A percentile compares a stretch with the other conserved stretches of the same genome.
Evolutionary conservation across 2,329 filamentous ascomycete species (phyloP).

Genomic region (Delphinella strobiligena): DNA sequence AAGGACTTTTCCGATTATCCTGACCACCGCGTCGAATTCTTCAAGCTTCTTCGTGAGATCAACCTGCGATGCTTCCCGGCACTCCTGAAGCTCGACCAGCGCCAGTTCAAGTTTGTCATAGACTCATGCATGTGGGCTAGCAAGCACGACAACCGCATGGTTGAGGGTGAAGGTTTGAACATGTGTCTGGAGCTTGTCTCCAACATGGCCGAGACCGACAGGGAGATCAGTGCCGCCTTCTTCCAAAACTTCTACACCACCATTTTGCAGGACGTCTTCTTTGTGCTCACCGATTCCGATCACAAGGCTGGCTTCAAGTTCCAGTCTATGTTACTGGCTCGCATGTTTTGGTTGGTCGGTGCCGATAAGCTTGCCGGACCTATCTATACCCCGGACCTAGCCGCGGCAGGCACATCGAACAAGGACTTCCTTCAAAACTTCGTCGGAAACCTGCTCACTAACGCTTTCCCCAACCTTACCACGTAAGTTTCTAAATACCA

Average conservation of each 20-base stretch:
- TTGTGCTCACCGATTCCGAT: constrained; percentile 91
- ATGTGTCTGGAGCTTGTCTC: constrained; percentile 97
- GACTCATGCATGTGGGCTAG: constrained; percentile 99
- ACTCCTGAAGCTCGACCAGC: constrained; percentile 82
- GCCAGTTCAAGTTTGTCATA: constrained; percentile 98
- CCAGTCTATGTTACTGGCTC: constrained; percentile 82
- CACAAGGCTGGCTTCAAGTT: constrained; percentile 99
- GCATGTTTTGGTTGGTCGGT: constrained; percentile 94
- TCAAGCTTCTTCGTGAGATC: constrained; percentile 90
- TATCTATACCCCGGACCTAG: constrained; percentile 77
- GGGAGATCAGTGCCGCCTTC: constrained; percentile 78
- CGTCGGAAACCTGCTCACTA: constrained; percentile 71
- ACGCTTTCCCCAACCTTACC: constrained; percentile 87
- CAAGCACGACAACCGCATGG: constrained; percentile 98
- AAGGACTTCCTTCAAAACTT: constrained; percentile 83
- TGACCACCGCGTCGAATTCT: constrained; percentile 98
- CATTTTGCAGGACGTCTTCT: constrained; percentile 96
- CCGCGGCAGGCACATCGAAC: constrained; percentile 71
- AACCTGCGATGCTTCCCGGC: constrained; percentile 96
- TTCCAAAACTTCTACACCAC: constrained; percentile 96
- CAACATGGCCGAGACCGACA: constrained; percentile 90
- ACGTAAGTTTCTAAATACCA: constrained; percentile 46
- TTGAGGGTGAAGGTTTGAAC: constrained; percentile 88
- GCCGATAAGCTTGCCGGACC: constrained; percentile 83
- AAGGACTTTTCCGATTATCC: constrained; percentile 99